Evolutionary conservation across 2,329 filamentous ascomycete genomes (phyloP), one percentile per base, ranked within the genome.

Genomic region (Aspergillus sp.): DNA sequence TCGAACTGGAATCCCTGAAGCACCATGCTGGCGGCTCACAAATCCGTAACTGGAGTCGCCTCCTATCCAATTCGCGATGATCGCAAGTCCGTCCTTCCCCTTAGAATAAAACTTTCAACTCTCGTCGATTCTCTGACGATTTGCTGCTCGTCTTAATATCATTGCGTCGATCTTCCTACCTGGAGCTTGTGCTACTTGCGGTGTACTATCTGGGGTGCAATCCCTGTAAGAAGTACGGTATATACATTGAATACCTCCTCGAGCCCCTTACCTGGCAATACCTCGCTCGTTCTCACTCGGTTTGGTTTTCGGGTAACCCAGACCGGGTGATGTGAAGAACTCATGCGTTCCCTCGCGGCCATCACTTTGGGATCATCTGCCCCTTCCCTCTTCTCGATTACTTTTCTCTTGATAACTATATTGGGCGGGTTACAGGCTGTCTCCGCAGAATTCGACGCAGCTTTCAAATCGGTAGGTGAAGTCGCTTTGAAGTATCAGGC

Each of bases 381-480:
- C 50, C 55, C 51, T 8, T 61, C 57, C 33, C 40, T 47, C 22
- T 15, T 58, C 22, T 51, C 64, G 41, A 37, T 62, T 3, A 24
- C 59, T 30, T 51, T 30, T 33, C 4, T 67, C 20, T 49, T 68
- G 37, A 41, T 67, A 17, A 46, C 68, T 37, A 47, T 68, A 20
- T 52, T 69, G 50, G 59, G 60, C 42, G 56, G 56, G 5, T n/a
- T 65, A 42, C 58, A 59, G n/a, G 11, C 42, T 13, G 63, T 60
- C 19, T 54, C 64, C 24, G 68, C 64, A 3, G 69, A 71, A 49
- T 63, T 73, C n/a, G 70, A 72, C 8, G 64, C 68, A 2, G 66
- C 70, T 33, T 77, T 71, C 52, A 74, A 71, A 65, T 76, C 74
- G 44, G 74, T 76, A 58, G 58, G 73, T 66, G 12, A 42, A 37